Conservation (phyloP, 2,329 filamentous ascomycete genomes). For the Dactylellina cionopaga region DNA sequence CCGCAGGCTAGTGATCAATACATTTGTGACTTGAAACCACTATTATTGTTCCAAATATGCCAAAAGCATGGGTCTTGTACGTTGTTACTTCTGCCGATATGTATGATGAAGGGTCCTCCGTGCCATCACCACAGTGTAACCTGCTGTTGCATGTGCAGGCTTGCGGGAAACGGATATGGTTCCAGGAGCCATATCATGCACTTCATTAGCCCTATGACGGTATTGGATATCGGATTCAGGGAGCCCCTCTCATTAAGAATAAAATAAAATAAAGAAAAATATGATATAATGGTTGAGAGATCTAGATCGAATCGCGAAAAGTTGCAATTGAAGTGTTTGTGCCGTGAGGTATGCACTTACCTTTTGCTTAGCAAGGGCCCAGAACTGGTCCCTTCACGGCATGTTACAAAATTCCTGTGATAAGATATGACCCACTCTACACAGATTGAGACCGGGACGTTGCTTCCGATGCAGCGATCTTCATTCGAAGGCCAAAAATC, state of each 20-base stretch:
- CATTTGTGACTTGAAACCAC: neutral
- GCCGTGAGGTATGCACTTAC: too few relatives aligned
- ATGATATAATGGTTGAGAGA: too few relatives aligned
- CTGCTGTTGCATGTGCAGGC: neutral
- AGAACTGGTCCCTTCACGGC: neutral
- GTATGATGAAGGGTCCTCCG: neutral
- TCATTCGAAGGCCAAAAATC: conserved; percentile 22
- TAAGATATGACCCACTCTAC: conserved; percentile 5
- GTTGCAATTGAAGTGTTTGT: too few relatives aligned
- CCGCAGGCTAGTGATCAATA: neutral
- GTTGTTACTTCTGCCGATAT: conserved; percentile 6
- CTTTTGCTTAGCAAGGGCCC: neutral
- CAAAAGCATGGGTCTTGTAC: neutral
- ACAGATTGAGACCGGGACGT: conserved; percentile 19
- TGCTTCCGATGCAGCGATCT: conserved; percentile 40
- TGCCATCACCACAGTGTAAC: conserved; percentile 38
- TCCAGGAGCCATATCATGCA: conserved; percentile 11
- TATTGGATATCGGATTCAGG: too few relatives aligned
- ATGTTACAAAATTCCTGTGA: neutral
- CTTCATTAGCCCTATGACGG: conserved; percentile 4
- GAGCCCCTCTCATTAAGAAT: too few relatives aligned
- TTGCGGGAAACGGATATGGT: conserved; percentile 18
- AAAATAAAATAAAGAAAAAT: too few relatives aligned
- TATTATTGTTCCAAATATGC: conserved; percentile 21
- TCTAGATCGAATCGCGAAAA: too few relatives aligned